Base-by-base conservation (phyloP, 106 monocot genomes). In the Platanthera zijinensis region DNA sequence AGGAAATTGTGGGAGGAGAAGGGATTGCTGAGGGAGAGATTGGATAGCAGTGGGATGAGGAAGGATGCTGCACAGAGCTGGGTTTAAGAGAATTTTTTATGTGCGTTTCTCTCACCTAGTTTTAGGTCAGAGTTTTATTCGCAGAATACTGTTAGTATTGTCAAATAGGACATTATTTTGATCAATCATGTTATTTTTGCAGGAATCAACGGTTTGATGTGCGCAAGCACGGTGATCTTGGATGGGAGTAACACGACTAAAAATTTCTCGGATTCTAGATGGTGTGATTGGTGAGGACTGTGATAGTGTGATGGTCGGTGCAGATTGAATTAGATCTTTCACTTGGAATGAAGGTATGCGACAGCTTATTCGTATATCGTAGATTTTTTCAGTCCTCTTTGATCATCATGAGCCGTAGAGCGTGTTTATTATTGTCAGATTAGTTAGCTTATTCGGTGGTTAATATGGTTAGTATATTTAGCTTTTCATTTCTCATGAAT, bases 1-100 rank as follows among this genome's bases (percentile, higher is more conserved):
- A 57, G 48, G 21, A 67, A 71, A 45, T 85, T 84, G 81, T 93
- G 90, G 90, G 88, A 79, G 74, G 81, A 93, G 51, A 93, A 93
- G 78, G 79, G 75, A 0, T 69, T 46, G 45, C 8, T 88, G 67
- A 82, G 93, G 67, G 46, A 79, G 50, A 84, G 62, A 78, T 80
- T 93, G 75, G 90, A 90, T 76, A 15, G 52, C 18, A 79, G 74
- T 76, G 78, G 80, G 5, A 69, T 82, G 76, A 82, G 48, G 68
- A 93, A 93, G 78, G 82, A 81, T 5, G 76, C 75, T 8, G 92
- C 70, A 17, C 53, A 57, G 2, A 92, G 92, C 81, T 89, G 88
- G 86, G 85, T 80, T 78, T 78, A 52, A 83, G 77, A 39, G 46
- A 28, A 54, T 6, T 10, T 10, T 56, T 78, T 9, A 52, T 47